phyloP scores from a whole-genome alignment of 2,329 filamentous ascomycete species.

The Fusarium pseudograminearum region DNA sequence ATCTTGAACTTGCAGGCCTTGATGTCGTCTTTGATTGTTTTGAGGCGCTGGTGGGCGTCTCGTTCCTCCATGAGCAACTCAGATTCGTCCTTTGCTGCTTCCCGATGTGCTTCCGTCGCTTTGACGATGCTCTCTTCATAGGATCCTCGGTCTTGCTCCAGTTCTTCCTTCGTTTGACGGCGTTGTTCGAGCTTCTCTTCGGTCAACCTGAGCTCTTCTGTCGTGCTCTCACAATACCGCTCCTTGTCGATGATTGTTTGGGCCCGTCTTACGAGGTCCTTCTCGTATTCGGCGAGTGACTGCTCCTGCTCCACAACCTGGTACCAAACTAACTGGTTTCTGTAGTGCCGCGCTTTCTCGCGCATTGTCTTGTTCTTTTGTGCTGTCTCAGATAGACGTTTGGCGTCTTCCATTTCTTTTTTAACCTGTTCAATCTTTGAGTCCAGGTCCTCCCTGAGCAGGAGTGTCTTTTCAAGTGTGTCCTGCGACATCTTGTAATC shows the following conservation, averaged over 20 bases:
- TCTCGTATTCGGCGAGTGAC: slow-evolving; percentile 54
- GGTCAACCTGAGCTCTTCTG: slow-evolving; percentile 61
- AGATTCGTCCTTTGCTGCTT: slow-evolving; percentile 65
- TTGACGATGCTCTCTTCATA: slow-evolving; percentile 58
- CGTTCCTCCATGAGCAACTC: slow-evolving; percentile 73
- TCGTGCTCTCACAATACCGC: slow-evolving; percentile 55
- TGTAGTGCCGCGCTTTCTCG: slow-evolving; percentile 68
- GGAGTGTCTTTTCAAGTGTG: slow-evolving; percentile 73
- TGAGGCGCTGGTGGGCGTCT: slow-evolving; percentile 70
- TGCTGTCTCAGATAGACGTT: slow-evolving; percentile 72
- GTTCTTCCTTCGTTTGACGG: slow-evolving; percentile 55
- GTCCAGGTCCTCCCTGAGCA: slow-evolving; percentile 54
- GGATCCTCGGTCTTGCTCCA: slow-evolving; percentile 61
- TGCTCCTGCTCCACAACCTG: slow-evolving; percentile 84
- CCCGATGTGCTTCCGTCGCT: slow-evolving; percentile 65
- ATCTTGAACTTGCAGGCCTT: slow-evolving; percentile 62
- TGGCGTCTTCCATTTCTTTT: slow-evolving; percentile 67
- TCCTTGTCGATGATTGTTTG: slow-evolving; percentile 48
- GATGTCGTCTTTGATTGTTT: slow-evolving; percentile 62
- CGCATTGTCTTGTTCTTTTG: slow-evolving; percentile 75
- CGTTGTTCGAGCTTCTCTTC: slow-evolving; percentile 60
- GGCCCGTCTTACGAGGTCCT: slow-evolving; percentile 46
- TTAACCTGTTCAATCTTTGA: slow-evolving; percentile 53
- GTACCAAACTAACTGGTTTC: slow-evolving; percentile 83
- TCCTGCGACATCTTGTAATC: slow-evolving; percentile 90